phyloP scores from a whole-genome alignment of 306 rosid species.

The Carpinus fangiana region DNA sequence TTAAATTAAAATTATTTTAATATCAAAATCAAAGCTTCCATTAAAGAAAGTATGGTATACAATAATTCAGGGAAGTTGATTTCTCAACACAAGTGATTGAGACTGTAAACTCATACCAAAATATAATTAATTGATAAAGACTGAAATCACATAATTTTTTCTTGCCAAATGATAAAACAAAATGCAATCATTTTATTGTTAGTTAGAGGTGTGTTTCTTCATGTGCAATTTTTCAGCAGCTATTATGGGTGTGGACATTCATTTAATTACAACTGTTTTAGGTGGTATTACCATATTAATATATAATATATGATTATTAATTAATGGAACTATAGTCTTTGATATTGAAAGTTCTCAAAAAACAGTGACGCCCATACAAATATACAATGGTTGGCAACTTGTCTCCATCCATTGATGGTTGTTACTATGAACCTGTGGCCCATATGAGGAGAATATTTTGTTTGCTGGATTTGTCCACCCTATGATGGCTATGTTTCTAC shows the following conservation, averaged over 20 bases:
- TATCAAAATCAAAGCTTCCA: background rate
- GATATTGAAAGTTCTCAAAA: background rate
- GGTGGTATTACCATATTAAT: background rate
- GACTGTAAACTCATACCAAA: slow-evolving; percentile 8
- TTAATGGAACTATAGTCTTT: background rate
- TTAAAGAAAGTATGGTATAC: background rate
- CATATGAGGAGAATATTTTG: background rate
- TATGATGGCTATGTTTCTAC: background rate
- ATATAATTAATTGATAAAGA: background rate
- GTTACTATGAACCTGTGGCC: background rate
- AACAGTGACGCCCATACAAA: background rate
- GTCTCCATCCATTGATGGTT: slow-evolving; percentile 3
- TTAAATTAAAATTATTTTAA: slow-evolving; percentile 3
- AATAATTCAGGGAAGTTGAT: slow-evolving; percentile 13
- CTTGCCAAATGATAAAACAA: background rate
- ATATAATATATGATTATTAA: no score
- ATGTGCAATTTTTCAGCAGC: slow-evolving; percentile 21
- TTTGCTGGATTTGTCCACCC: slow-evolving; percentile 13
- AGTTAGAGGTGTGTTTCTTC: slow-evolving; percentile 23
- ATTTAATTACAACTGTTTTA: no score
- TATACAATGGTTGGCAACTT: background rate
- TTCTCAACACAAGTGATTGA: slow-evolving; percentile 24
- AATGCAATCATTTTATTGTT: slow-evolving; percentile 9
- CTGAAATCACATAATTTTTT: background rate
- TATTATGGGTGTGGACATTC: background rate